Evolutionary conservation across 2,329 filamentous ascomycete genomes (phyloP), one percentile per base, ranked within the genome.

Genomic region (Sclerotinia subarctica): DNA sequence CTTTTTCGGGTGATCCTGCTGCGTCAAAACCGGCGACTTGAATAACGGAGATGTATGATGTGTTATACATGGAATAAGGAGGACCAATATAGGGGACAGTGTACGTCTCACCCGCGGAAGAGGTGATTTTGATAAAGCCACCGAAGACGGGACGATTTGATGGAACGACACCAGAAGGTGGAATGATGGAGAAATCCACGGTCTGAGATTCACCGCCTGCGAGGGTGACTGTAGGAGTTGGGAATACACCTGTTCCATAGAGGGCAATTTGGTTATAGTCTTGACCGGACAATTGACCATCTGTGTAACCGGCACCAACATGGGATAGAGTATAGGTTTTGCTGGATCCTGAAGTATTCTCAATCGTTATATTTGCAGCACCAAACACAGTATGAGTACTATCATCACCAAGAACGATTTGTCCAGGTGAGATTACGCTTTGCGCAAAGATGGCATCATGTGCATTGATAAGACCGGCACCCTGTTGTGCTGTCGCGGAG

Each of bases 391-490:
- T 64, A 38, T 63, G 46, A 8, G 53, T 67, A 7, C 49, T 35
- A 15, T 73, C 73, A 3, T 66, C 63, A 4, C 73, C 65, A 19
- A 69, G 70, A n/a, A 76, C 66, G 17, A 67, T 67, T 59, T 76
- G 72, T 1, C 73, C 71, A 5, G 74, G 75, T 10, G 67, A 71
- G 19, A 77, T 67, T 15, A 52, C 67, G 5, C 66, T 74, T 49
- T 72, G 64, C 6, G 72, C 69, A 19, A 67, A 71, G 29, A 78
- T 70, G 21, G 78, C 78, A 21, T 75, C 72, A 52, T 77, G 77
- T 3, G 70, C 75, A 65, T 79, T 76, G 7, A 79, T 71, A 8
- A 78, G 66, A 6, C 78, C 78, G 7, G 77, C 76, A 11, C 78
- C 78, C 68, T 80, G 78, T 56, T 79, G 78, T 2, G 74, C 70